phyloP scores from a whole-genome alignment of 2,329 filamentous ascomycete species.

The Pseudogymnoascus sp. region DNA sequence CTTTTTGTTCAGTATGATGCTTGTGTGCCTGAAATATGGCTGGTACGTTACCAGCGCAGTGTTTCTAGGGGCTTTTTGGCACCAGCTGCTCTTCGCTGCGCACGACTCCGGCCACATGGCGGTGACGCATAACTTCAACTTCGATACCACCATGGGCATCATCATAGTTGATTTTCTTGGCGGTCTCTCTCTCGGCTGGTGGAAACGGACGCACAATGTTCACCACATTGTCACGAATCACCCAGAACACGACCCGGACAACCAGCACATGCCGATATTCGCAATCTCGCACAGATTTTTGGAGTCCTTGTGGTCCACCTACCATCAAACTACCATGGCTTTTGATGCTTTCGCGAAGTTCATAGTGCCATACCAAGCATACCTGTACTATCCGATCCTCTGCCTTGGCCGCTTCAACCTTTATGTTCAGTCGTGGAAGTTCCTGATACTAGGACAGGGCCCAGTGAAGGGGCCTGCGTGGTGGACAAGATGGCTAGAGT shows the following conservation, averaged over 20 bases:
- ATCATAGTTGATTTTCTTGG: constrained; percentile 84
- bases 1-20: constrained; percentile 53
- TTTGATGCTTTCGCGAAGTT: constrained; percentile 69
- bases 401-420: constrained; percentile 80
- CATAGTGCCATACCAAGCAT: constrained; percentile 66
- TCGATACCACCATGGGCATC: constrained; percentile 81
- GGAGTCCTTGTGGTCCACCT: constrained; percentile 64
- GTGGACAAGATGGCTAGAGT: constrained; percentile 78
- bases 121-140: constrained; percentile 82
- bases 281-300: constrained; percentile 78
- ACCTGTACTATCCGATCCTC: constrained; percentile 76
- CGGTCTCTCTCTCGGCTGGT: constrained; percentile 88
- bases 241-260: constrained; percentile 92
- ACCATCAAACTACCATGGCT: constrained; percentile 72
- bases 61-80: constrained; percentile 80
- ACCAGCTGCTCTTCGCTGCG: constrained; percentile 86
- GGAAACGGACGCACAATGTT: constrained; percentile 94
- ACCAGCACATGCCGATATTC: constrained; percentile 84
- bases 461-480: constrained; percentile 68
- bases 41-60: constrained; percentile 65
- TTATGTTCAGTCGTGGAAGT: constrained; percentile 73
- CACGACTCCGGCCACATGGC: constrained; percentile 97
- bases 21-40: constrained; percentile 51
- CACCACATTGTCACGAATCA: constrained; percentile 95
- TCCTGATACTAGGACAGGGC: constrained; percentile 61